Evolutionary conservation across 176 grass and related monocot species (phyloP).

Genomic region (Bonia amplexicaulis): DNA sequence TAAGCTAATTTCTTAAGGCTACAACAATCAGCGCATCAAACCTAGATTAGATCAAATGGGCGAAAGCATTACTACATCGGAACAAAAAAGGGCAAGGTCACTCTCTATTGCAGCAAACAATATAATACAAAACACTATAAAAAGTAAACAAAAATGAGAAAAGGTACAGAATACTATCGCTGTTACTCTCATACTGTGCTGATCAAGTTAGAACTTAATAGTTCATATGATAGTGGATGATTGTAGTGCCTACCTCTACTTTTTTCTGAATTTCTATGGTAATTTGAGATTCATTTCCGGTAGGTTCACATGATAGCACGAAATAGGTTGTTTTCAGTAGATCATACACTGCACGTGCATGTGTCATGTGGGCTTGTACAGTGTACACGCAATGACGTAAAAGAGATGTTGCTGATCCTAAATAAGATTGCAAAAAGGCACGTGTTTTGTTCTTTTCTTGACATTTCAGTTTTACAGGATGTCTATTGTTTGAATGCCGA

Average conservation of each 20-base stretch:
- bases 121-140: background rate
- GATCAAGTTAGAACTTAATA: background rate
- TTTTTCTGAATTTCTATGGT: background rate
- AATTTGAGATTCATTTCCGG: background rate
- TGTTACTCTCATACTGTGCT: background rate
- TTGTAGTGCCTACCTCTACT: background rate
- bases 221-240: background rate
- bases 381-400: background rate
- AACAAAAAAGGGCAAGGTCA: background rate
- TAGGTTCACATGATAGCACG: background rate
- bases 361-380: background rate
- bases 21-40: background rate
- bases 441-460: conserved; percentile 22
- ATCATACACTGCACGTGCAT: background rate
- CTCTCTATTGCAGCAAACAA: background rate
- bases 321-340: conserved; percentile 2
- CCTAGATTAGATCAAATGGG: background rate
- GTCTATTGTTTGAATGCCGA: conserved; percentile 92
- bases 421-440: background rate
- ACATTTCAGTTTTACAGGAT: conserved; percentile 53
- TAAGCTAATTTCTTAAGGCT: background rate
- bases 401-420: background rate
- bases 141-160: background rate
- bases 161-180: background rate
- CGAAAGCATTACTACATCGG: background rate